Conservation (phyloP, 305 asterid genomes). For the Caryopteris hybrid region DNA sequence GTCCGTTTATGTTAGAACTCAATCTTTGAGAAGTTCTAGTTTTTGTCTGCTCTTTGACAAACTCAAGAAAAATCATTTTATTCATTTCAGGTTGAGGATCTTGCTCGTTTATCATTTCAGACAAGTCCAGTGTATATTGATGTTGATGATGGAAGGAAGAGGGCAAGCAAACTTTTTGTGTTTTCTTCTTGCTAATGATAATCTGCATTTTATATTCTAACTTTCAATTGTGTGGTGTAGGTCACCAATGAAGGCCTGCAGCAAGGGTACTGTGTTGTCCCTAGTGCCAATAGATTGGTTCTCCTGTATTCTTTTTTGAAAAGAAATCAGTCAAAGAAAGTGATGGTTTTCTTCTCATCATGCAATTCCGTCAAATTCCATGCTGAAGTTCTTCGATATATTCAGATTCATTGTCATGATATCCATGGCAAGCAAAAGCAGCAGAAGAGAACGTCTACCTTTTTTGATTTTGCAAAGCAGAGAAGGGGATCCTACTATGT, state of each 20-base stretch:
- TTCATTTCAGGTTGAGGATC: slow-evolving; percentile 83
- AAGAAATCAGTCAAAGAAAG: slow-evolving; percentile 79
- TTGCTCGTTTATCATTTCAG: slow-evolving; percentile 84
- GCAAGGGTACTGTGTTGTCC: slow-evolving; percentile 90
- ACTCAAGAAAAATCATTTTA: background rate
- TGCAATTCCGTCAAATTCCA: slow-evolving; percentile 87
- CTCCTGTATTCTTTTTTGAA: slow-evolving; percentile 89
- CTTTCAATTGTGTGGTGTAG: slow-evolving; percentile 30
- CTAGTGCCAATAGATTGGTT: slow-evolving; percentile 71
- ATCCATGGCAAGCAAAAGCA: slow-evolving; percentile 95
- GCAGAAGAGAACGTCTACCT: slow-evolving; percentile 77
- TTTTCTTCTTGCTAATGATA: slow-evolving; percentile 2
- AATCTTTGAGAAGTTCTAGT: background rate
- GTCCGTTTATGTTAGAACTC: background rate
- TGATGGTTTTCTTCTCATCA: slow-evolving; percentile 98
- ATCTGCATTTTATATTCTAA: background rate
- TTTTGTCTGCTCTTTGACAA: background rate
- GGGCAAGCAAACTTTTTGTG: slow-evolving; percentile 33
- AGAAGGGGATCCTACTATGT: slow-evolving; percentile 83
- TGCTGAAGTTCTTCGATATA: slow-evolving; percentile 69
- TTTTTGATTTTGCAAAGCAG: slow-evolving; percentile 76
- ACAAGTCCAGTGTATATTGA: slow-evolving; percentile 65
- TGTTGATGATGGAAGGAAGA: slow-evolving; percentile 82
- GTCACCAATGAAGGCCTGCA: slow-evolving; percentile 91
- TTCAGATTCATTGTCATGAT: slow-evolving; percentile 65